A percentile compares a stretch with the other conserved stretches of the same genome.
phyloP scores from a whole-genome alignment of 768 basidiomycete genomes.

The Sarcodon sp. region DNA sequence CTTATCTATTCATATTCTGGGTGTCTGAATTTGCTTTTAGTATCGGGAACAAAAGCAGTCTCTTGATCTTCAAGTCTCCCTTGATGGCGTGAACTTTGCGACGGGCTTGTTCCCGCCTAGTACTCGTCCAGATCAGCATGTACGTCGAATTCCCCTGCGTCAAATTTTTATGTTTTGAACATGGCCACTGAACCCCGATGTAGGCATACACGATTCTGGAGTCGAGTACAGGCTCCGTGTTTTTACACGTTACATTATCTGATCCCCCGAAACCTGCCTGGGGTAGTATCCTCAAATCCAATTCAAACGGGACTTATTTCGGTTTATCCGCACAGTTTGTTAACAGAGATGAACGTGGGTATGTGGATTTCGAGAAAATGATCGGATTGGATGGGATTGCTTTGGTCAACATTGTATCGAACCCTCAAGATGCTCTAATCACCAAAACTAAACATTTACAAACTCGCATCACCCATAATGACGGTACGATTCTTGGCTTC shows the following conservation, averaged over 20 bases:
- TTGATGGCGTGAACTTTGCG: constrained; percentile 82
- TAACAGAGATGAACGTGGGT: constrained; percentile 81
- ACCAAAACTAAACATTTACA: constrained; percentile 66
- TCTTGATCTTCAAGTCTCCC: constrained; percentile 81
- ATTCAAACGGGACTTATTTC: constrained; percentile 98
- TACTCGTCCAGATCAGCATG: constrained; percentile 85
- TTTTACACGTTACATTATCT: constrained; percentile 93
- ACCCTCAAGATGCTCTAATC: constrained; percentile 61
- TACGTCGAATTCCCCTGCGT: constrained; percentile 21
- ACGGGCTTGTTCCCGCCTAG: constrained; percentile 81
- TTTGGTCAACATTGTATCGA: constrained; percentile 80
- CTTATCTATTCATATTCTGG: background rate
- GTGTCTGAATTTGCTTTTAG: constrained; percentile 17
- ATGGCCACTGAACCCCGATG: background rate
- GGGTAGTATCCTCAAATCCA: constrained; percentile 91
- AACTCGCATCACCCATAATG: constrained; percentile 90
- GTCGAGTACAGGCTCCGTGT: constrained; percentile 85
- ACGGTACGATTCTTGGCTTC: constrained; percentile 39
- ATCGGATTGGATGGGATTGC: constrained; percentile 93
- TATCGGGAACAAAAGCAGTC: constrained; percentile 39
- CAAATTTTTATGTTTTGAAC: background rate
- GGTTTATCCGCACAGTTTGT: constrained; percentile 77
- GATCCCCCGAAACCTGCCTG: constrained; percentile 61
- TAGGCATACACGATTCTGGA: constrained; percentile 92
- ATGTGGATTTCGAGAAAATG: constrained; percentile 97